phyloP scores from a whole-genome alignment of 495 filamentous ascomycete genomes.

The Echria macrotheca region DNA sequence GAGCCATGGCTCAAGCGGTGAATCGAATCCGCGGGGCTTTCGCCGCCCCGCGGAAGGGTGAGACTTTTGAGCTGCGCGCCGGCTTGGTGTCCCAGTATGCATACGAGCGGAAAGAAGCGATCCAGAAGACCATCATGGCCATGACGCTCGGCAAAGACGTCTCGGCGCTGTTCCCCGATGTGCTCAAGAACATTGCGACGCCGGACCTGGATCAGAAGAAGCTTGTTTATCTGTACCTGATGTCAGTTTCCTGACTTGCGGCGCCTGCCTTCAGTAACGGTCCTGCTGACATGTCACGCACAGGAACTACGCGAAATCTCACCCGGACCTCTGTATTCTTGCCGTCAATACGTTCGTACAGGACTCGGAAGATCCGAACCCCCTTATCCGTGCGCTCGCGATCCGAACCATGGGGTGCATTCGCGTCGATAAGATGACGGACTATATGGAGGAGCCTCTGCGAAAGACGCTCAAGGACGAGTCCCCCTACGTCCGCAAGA shows the following conservation, averaged over 20 bases:
- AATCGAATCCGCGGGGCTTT: slow-evolving; percentile 95
- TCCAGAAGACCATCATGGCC: slow-evolving; percentile 99
- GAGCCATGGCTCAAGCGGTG: slow-evolving; percentile 68
- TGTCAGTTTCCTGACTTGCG: slow-evolving; percentile 53
- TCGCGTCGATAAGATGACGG: slow-evolving; percentile 97
- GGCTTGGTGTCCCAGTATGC: slow-evolving; percentile 99
- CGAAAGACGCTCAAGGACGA: slow-evolving; percentile 96
- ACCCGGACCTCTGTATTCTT: slow-evolving; percentile 97
- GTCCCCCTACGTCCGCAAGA: slow-evolving; percentile 97
- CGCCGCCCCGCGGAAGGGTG: slow-evolving; percentile 84
- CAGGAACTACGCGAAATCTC: slow-evolving; percentile 99
- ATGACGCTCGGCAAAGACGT: slow-evolving; percentile 99
- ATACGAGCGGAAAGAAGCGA: slow-evolving; percentile 97
- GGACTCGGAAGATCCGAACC: slow-evolving; percentile 98
- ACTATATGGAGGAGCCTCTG: slow-evolving; percentile 98
- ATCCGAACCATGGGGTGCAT: slow-evolving; percentile 99
- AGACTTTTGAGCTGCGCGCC: slow-evolving; percentile 96
- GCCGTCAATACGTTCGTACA: slow-evolving; percentile 99
- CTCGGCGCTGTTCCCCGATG: slow-evolving; percentile 93
- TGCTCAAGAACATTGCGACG: slow-evolving; percentile 98
- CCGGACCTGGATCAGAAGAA: slow-evolving; percentile 97
- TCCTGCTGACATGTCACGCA: not conserved
- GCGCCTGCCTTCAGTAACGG: not conserved
- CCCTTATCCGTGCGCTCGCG: slow-evolving; percentile 86
- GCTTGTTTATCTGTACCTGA: slow-evolving; percentile 96